Base-by-base conservation (phyloP, 768 basidiomycete species). In the Stropharia rugosoannulata region DNA sequence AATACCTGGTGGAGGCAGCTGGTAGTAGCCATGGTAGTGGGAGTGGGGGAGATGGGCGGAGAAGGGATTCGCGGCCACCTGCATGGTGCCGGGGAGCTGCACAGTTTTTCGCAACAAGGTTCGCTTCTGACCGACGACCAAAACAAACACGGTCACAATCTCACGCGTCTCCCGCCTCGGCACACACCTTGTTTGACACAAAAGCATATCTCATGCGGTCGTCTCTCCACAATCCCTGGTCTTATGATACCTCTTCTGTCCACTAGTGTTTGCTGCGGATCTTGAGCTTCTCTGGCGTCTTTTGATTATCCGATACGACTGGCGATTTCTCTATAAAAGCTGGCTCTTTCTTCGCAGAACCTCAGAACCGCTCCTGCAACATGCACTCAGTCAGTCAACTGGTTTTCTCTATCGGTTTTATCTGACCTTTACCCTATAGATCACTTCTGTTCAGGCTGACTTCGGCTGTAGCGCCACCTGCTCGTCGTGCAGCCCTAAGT, bases 81-180 rank as follows among this genome's bases (percentile, higher is more conserved):
- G 82, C 84, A 86, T 85, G 71, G 75, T 79, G 78, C 80, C 80
- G 79, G 66, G 63, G 73, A 79, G 73, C 84, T 86, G 81, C 83
- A 86, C 81, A 86, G 85, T 86, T 86, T 82, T 80, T 78, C 74
- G 64, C 64, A 76, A 82, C 83, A 85, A 85, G 72, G 82, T 86
- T 86, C 73, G 73, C 61, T 32, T 36, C 8, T 36, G 32, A 27
- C 42, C 51, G 51, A 52, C 51, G 29, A 25, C 51, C 32, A 49
- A 49, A 44, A 52, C 51, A 52, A 52, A 52, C 40, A 52, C 15
- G 41, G 32, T 19, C 47, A 49, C 35, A 48, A 22, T 42, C 51
- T 51, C 51, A 52, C 51, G 41, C 40, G n/a, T n/a, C 12, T 12
- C 32, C 47, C 47, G 47, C 47, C 46, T 36, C 11, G 27, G n/a